These are phyloP conservation scores for Ganoderma resinaceum DNA, from an alignment of 1,284 basidiomycete species.

Conservation along the genomic window DNA sequence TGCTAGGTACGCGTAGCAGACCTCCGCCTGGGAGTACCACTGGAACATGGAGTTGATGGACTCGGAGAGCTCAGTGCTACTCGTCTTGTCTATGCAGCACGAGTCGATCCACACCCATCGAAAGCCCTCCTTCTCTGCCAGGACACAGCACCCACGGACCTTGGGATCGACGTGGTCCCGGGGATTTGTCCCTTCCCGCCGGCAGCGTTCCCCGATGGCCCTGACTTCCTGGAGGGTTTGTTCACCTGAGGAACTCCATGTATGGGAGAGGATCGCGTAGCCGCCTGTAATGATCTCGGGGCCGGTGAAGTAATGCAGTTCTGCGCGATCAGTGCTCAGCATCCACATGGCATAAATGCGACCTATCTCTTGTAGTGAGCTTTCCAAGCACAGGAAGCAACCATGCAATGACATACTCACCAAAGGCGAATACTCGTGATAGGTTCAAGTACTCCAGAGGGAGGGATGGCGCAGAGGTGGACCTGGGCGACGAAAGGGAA, in stretches of 20 bases:
- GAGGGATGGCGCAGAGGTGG: background rate
- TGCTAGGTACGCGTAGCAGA: conserved; percentile 23
- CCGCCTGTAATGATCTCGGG: conserved; percentile 8
- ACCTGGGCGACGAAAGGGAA: background rate
- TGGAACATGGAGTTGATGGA: conserved; percentile 29
- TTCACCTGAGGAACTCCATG: conserved; percentile 7
- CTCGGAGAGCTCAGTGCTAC: conserved; percentile 26
- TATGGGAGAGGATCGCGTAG: conserved; percentile 20
- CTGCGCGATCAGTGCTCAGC: conserved; percentile 4
- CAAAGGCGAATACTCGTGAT: too few relatives aligned
- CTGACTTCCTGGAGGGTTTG: conserved; percentile 11
- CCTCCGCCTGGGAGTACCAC: conserved; percentile 18
- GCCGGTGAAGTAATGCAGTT: conserved; percentile 7
- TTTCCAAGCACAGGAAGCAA: background rate
- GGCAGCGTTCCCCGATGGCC: background rate
- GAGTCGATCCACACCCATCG: conserved; percentile 28
- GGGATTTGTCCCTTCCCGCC: background rate
- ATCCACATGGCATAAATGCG: conserved; percentile 9
- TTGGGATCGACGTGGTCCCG: conserved; percentile 4
- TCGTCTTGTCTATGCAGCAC: conserved; percentile 25
- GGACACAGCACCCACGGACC: conserved; percentile 8
- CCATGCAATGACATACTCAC: background rate
- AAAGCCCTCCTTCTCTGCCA: conserved; percentile 10
- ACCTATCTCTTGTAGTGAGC: background rate
- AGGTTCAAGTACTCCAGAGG: too few relatives aligned